These are phyloP conservation scores for Mortierella sp. DNA, from an alignment of 371 early-diverging fungal genomes.

Conservation along the genomic window DNA sequence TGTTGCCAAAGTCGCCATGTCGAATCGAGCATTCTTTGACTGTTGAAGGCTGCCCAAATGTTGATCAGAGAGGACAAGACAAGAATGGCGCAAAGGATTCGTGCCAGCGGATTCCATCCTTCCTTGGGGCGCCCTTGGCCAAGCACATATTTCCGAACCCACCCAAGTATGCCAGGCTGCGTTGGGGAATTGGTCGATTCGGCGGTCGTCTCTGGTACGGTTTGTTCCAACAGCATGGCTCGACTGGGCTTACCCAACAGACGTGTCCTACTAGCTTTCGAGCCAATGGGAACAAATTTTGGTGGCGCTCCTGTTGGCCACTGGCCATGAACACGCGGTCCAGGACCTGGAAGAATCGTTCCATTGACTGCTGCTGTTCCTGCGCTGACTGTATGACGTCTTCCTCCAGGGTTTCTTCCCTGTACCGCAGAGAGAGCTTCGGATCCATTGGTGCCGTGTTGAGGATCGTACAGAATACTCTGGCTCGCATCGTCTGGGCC, in stretches of 20 bases:
- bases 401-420: slow-evolving; percentile 13
- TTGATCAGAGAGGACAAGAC: slow-evolving; percentile 43
- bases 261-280: slow-evolving; percentile 43
- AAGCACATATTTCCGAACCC: slow-evolving; percentile 14
- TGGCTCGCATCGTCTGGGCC: slow-evolving; percentile 34
- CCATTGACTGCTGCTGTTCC: slow-evolving; percentile 9
- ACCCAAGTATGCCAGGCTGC: neutral
- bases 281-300: slow-evolving; percentile 26
- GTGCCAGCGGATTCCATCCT: slow-evolving; percentile 17
- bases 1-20: slow-evolving; percentile 28
- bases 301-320: slow-evolving; percentile 47
- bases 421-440: slow-evolving; percentile 8
- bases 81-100: slow-evolving; percentile 27
- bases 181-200: neutral
- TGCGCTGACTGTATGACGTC: slow-evolving; percentile 49
- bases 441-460: slow-evolving; percentile 7
- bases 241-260: slow-evolving; percentile 42
- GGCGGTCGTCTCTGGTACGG: neutral
- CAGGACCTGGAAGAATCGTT: slow-evolving; percentile 12
- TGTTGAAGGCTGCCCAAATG: slow-evolving; percentile 48
- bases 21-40: slow-evolving; percentile 37
- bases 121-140: slow-evolving; percentile 13
- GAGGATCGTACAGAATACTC: slow-evolving; percentile 28
- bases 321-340: slow-evolving; percentile 29
- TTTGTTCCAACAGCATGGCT: slow-evolving; percentile 6